phyloP scores from a whole-genome alignment of 2,329 filamentous ascomycete species.

The Claviceps citrina region DNA sequence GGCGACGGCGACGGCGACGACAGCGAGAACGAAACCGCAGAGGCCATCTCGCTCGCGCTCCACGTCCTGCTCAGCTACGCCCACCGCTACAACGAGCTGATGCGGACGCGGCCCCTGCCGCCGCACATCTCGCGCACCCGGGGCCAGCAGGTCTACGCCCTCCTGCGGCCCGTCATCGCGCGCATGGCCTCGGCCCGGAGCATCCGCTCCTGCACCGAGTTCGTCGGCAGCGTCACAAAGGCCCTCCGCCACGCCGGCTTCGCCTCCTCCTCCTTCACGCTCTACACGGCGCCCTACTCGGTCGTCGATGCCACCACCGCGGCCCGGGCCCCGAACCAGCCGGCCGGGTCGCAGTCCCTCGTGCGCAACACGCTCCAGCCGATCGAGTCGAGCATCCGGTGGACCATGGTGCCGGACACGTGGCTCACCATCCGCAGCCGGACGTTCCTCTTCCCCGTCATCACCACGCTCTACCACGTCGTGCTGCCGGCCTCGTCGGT shows the following conservation, averaged over 20 bases:
- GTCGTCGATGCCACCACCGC: slow-evolving; percentile 12
- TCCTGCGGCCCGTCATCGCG: slow-evolving; percentile 37
- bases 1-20: neutral
- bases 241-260: slow-evolving; percentile 30
- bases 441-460: slow-evolving; percentile 28
- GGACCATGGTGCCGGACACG: slow-evolving; percentile 29
- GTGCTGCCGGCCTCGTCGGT: slow-evolving; percentile 22
- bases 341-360: slow-evolving; percentile 28
- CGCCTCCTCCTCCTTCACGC: slow-evolving; percentile 27
- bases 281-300: slow-evolving; percentile 23
- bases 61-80: slow-evolving; percentile 65
- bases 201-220: slow-evolving; percentile 22
- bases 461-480: slow-evolving; percentile 30
- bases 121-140: slow-evolving; percentile 23
- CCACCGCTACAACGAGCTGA: slow-evolving; percentile 59
- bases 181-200: slow-evolving; percentile 29
- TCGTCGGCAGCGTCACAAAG: slow-evolving; percentile 28
- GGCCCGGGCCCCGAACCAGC: slow-evolving; percentile 19
- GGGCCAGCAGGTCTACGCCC: slow-evolving; percentile 28
- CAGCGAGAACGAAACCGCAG: slow-evolving; percentile 37
- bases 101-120: slow-evolving; percentile 43
- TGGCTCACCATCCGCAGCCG: slow-evolving; percentile 29
- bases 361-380: slow-evolving; percentile 27
- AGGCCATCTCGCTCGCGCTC: slow-evolving; percentile 50
- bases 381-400: slow-evolving; percentile 26